phyloP scores from a whole-genome alignment of 2,329 filamentous ascomycete genomes.

The Bipolaris victoriae region DNA sequence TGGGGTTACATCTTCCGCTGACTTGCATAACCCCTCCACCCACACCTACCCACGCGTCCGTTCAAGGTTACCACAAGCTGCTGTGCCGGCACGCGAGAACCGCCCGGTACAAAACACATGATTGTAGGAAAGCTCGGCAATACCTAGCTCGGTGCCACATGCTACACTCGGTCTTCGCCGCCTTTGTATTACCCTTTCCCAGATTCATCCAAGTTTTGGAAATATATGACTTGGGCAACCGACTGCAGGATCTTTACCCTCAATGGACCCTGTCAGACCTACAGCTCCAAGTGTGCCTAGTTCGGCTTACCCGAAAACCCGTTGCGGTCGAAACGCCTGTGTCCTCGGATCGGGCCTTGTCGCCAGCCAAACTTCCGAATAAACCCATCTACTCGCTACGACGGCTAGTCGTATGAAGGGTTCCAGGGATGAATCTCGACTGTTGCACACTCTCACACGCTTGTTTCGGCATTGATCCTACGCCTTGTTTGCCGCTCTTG shows the following conservation, averaged over 20 bases:
- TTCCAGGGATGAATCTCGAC: slow-evolving; percentile 5
- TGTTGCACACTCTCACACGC: background rate
- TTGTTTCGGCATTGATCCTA: slow-evolving; percentile 6
- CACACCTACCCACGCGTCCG: slow-evolving; percentile 12
- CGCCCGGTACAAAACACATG: background rate
- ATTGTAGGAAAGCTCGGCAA: slow-evolving; percentile 1
- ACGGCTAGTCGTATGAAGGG: background rate
- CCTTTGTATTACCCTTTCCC: background rate
- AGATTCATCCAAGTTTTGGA: background rate
- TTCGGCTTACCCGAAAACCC: slow-evolving; percentile 1
- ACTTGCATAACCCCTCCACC: slow-evolving; percentile 29
- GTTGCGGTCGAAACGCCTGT: background rate
- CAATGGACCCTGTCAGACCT: background rate
- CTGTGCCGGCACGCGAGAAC: slow-evolving; percentile 6
- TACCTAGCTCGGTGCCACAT: background rate
- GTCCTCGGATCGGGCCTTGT: slow-evolving; percentile 8
- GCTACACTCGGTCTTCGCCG: background rate
- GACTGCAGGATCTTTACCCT: background rate
- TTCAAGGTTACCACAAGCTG: slow-evolving; percentile 2
- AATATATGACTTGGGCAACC: background rate
- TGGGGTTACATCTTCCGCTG: slow-evolving; percentile 41
- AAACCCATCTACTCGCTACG: slow-evolving; percentile 3
- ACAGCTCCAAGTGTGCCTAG: background rate
- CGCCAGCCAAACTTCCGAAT: slow-evolving; percentile 7
- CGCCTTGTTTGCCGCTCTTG: slow-evolving; percentile 5